These are phyloP conservation scores for Stachybotrys chlorohalonatus DNA, from an alignment of 2,329 filamentous ascomycete species.

Conservation along the genomic window DNA sequence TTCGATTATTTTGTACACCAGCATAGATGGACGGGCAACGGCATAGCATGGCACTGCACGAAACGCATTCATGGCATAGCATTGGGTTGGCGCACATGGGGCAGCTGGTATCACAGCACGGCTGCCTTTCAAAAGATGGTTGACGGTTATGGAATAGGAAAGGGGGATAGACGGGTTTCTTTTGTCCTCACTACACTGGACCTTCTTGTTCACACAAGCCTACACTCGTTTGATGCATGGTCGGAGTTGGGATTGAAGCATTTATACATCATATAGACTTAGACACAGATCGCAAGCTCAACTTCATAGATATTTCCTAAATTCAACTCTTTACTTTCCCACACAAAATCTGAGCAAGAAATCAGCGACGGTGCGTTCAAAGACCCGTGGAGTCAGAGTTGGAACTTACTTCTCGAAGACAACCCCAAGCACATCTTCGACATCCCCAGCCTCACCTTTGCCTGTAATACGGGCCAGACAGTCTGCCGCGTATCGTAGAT, in stretches of 20 bases:
- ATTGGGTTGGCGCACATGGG: neutral
- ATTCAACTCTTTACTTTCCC: conserved; percentile 25
- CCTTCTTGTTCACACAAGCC: conserved; percentile 2
- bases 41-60: neutral
- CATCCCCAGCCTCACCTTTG: conserved; percentile 73
- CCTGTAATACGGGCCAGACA: conserved; percentile 84
- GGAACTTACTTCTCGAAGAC: conserved; percentile 87
- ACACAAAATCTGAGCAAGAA: conserved; percentile 32
- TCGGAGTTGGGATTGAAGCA: neutral
- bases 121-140: neutral
- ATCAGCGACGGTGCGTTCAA: conserved; percentile 1
- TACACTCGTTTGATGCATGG: neutral
- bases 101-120: neutral
- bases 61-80: neutral
- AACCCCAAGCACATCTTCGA: conserved; percentile 91
- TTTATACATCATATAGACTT: neutral
- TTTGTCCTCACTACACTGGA: neutral
- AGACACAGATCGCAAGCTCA: neutral
- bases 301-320: neutral
- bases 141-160: neutral
- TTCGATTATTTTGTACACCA: conserved; percentile 1
- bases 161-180: conserved; percentile 6
- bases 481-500: conserved; percentile 71
- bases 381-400: neutral
- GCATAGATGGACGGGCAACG: neutral